These are phyloP conservation scores for Cyclotella kingstonii DNA, from an alignment of 108 stramenopile species.

Conservation along the genomic window DNA sequence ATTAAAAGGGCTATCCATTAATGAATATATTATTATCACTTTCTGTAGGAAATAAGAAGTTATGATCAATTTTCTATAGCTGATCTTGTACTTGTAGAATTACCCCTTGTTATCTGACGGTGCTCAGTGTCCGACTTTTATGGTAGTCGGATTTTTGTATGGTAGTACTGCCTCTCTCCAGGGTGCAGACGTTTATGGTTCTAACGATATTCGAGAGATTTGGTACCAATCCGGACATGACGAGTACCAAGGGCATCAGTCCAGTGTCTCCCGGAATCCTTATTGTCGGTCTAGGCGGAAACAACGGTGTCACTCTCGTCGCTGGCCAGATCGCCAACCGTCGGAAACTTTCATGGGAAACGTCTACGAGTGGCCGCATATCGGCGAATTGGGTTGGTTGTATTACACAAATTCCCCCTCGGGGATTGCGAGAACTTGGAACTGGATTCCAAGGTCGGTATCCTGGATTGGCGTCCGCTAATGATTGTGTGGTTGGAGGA, in stretches of 20 bases:
- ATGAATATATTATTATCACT: no score
- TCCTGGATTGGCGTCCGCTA: conserved; percentile 42
- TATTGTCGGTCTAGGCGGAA: conserved; percentile 79
- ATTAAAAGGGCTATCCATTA: no score
- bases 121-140: no score
- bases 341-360: conserved; percentile 54
- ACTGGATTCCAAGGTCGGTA: conserved; percentile 52
- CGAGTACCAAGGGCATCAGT: neutral
- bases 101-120: no score
- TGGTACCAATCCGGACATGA: neutral
- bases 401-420: conserved; percentile 68
- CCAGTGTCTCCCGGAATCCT: conserved; percentile 57
- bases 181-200: no score
- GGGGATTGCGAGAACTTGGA: conserved; percentile 44
- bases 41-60: no score
- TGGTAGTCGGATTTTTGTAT: no score
- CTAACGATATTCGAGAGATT: neutral
- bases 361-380: conserved; percentile 42
- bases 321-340: conserved; percentile 74
- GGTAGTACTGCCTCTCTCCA: no score
- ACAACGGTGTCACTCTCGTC: conserved; percentile 78
- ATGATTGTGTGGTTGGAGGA: conserved; percentile 51
- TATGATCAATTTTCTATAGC: no score
- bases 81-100: no score
- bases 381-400: conserved; percentile 75